These are phyloP conservation scores for Paxillus involutus DNA, from an alignment of 768 basidiomycete genomes.

Conservation along the genomic window DNA sequence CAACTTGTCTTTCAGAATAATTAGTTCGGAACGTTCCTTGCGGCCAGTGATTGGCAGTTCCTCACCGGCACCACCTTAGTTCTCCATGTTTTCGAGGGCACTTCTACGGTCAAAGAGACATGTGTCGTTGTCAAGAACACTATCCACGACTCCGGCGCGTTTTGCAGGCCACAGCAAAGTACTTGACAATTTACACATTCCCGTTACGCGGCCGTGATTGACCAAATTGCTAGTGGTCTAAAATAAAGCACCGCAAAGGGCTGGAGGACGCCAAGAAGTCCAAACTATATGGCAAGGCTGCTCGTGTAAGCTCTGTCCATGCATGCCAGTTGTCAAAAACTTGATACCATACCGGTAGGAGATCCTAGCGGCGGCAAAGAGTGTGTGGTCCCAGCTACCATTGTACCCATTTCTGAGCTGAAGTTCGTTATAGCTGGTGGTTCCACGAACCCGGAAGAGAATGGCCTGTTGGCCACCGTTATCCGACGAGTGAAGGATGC, in stretches of 20 bases:
- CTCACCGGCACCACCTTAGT: neutral
- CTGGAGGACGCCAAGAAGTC: conserved; percentile 62
- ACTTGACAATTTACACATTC: neutral
- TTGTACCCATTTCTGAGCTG: neutral
- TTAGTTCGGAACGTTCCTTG: neutral
- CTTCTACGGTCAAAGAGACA: conserved; percentile 2
- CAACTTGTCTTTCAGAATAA: neutral
- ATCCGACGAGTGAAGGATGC: conserved; percentile 56
- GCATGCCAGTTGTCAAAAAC: neutral
- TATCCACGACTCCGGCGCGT: conserved; percentile 24
- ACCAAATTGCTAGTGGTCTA: conserved; percentile 57
- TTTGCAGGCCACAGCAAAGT: conserved; percentile 45
- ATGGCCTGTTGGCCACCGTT: conserved; percentile 50
- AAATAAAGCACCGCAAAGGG: conserved; percentile 73
- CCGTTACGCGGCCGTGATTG: neutral
- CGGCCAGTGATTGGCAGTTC: neutral
- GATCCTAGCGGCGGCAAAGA: conserved; percentile 56
- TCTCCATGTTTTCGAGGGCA: conserved; percentile 10
- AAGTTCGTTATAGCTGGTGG: conserved; percentile 46
- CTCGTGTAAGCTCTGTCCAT: conserved; percentile 42
- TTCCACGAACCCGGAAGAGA: conserved; percentile 53
- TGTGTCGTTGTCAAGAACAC: conserved; percentile 14
- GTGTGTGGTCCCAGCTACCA: conserved; percentile 35
- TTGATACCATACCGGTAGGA: conserved; percentile 41
- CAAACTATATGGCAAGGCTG: conserved; percentile 52